Base-by-base conservation (phyloP, 148 eudicot species). In the Chenopodium quinoa region DNA sequence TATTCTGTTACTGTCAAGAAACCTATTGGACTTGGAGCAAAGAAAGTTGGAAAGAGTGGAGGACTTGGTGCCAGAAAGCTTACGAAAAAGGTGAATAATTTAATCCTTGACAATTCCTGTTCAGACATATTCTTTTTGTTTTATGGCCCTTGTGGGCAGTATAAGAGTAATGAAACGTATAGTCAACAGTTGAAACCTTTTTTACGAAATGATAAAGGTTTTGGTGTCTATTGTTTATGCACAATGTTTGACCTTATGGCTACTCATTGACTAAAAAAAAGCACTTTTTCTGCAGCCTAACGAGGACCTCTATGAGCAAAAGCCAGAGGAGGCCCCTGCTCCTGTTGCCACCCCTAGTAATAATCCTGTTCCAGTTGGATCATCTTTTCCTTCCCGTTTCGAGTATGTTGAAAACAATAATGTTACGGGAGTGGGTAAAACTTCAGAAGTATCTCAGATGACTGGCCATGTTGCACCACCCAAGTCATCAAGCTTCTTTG, bases 31-130 rank as follows among this genome's bases (percentile, higher is more conserved):
- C 84, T 91, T 83, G 97, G 93, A 82, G 97, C 91, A 29, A 96
- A 88, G 87, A 96, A 84, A 89, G 84, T 89, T 72, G 99, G 97
- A 68, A 96, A 92, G 83, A 82, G 89, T 75, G 97, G 95, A 58
- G 98, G 99, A 9, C 95, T 96, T 80, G 99, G 99, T 79, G 99
- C 97, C 79, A 87, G 94, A 78, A 96, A 96, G 88, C 95, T 94
- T 80, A 92, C 92, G 20, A 85, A 82, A 34, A 96, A 96, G 99
- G 99, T 93, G 67, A 50, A 76, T 60, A 11, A 23, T 44, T 32
- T 17, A 19, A 20, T 16, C 31, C 25, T 75, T 27, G 13, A 32
- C 23, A 7, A 27, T 32, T 20, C 37, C 50, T 81, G 64, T 64
- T 64, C 60, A 80, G 29, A 58, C 7, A 72, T 48, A 8, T 65